phyloP scores from a whole-genome alignment of 2,329 filamentous ascomycete species.

The Geoglossum cookeanum region DNA sequence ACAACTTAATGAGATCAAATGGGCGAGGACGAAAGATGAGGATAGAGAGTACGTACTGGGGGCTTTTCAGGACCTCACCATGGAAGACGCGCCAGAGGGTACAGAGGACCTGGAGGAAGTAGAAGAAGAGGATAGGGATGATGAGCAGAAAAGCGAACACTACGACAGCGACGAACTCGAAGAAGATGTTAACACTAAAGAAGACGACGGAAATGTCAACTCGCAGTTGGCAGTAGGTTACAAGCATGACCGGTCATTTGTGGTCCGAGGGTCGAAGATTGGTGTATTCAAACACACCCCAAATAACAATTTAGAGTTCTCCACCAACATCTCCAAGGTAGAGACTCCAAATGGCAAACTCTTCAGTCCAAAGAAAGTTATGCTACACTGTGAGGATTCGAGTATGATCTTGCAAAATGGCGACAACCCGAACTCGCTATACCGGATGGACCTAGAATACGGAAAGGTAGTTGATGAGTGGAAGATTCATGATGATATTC shows the following conservation, averaged over 20 bases:
- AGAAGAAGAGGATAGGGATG: constrained; percentile 43
- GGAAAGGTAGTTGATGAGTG: constrained; percentile 97
- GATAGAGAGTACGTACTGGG: constrained; percentile 90
- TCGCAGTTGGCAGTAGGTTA: constrained; percentile 90
- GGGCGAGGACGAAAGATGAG: constrained; percentile 78
- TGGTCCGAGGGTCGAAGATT: constrained; percentile 93
- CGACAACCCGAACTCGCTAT: constrained; percentile 73
- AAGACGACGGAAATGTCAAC: constrained; percentile 69
- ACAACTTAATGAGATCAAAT: constrained; percentile 83
- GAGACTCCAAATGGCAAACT: constrained; percentile 70
- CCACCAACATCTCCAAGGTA: constrained; percentile 92
- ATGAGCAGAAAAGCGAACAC: constrained; percentile 49
- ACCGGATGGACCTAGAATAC: constrained; percentile 93
- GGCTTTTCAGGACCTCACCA: constrained; percentile 81
- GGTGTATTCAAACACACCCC: constrained; percentile 94
- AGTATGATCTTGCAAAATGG: constrained; percentile 78
- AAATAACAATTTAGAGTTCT: constrained; percentile 86
- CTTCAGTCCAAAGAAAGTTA: constrained; percentile 91
- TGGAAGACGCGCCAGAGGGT: constrained; percentile 55
- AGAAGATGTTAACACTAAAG: constrained; percentile 47
- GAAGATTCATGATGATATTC: constrained; percentile 94
- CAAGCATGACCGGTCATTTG: constrained; percentile 92
- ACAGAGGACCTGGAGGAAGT: constrained; percentile 39
- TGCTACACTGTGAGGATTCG: constrained; percentile 79
- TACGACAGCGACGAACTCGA: constrained; percentile 65